Evolutionary conservation across 768 basidiomycete species (phyloP).

Genomic region (Boletellus sp.): DNA sequence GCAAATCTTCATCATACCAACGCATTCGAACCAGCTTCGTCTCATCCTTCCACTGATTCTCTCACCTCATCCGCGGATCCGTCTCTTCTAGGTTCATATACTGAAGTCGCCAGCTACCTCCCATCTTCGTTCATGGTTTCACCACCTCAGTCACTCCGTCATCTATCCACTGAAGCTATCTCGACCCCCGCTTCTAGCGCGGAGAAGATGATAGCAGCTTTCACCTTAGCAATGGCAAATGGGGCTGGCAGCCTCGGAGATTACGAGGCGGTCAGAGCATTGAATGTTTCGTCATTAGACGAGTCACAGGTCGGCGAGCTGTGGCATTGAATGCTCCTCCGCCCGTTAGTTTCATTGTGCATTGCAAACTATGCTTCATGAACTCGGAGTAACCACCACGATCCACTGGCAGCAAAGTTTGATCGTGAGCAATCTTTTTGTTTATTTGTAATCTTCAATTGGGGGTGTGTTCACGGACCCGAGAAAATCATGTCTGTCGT

Average conservation of each 20-base stretch:
- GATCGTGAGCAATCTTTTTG: conserved; percentile 11
- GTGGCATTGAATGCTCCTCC: conserved; percentile 42
- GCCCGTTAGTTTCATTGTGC: not conserved
- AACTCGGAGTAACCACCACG: not conserved
- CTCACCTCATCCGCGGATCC: conserved; percentile 8
- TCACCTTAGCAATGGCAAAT: conserved; percentile 58
- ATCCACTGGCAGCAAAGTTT: conserved; percentile 2
- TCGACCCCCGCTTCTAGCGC: conserved; percentile 40
- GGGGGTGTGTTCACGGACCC: conserved; percentile 18
- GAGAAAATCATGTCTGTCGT: conserved; percentile 12
- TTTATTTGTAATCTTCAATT: conserved; percentile 27
- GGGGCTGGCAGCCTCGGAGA: conserved; percentile 60
- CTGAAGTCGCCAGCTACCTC: conserved; percentile 4
- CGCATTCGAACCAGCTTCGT: conserved; percentile 19
- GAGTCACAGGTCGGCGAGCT: conserved; percentile 54
- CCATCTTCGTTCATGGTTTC: conserved; percentile 10
- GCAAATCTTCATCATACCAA: conserved; percentile 25
- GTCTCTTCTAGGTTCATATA: conserved; percentile 3
- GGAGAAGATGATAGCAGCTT: conserved; percentile 59
- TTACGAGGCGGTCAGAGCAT: conserved; percentile 45
- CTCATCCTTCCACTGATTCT: conserved; percentile 18
- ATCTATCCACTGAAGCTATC: conserved; percentile 1
- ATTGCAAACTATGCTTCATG: conserved; percentile 5
- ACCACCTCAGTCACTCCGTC: conserved; percentile 12
- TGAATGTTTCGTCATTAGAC: conserved; percentile 34